Base-by-base conservation (phyloP, 1,284 basidiomycete genomes). In the Athelia sp. region DNA sequence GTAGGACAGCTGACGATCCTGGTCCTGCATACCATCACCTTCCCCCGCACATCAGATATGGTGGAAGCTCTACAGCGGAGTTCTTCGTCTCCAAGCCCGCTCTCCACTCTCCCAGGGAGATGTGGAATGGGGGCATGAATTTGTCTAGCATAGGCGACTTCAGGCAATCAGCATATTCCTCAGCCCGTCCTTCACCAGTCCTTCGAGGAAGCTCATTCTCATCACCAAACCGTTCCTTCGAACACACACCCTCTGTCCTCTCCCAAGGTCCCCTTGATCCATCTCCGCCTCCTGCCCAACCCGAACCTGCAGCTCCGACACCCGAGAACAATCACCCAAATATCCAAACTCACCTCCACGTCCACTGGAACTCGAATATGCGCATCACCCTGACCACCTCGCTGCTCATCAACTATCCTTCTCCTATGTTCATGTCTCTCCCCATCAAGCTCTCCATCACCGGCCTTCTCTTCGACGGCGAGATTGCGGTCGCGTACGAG, bases 401-500 rank as follows among this genome's bases (percentile, higher is more conserved):
- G 10, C 78, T 99, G 17, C 81, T 94, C 55, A 94, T 99, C 66
- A 98, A 98, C 71, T 97, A 98, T 65, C 95, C 96, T 1, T 90
- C 90, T 0, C 83, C 87, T 0, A 82, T 88, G 60, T 98, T 99
- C 76, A 98, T 99, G 93, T 85, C 88, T 6, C 78, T 99, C 17
- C 97, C 97, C 2, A 89, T 99, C 62, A 89, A 90, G 61, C 82
- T 99, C 44, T 87, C 85, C 15, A 83, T 98, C 19, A 96, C 89
- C 0, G 92, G 93, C 1, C 74, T 98, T 47, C 76, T 93, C 8
- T 90, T 99, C 64, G 79, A 80, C 6, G 92, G 91, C 43, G 92
- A 96, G 59, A 68, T 98, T 35, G 87, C 93, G 8, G 75, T 98
- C 18, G 97, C 95, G 4, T 94, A 96, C 67, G 91, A 97, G 61